A percentile compares a stretch with the other conserved stretches of the same genome.
phyloP scores from a whole-genome alignment of 202 grass and related monocot genomes.

The Schoenoplectus tabernaemontani region DNA sequence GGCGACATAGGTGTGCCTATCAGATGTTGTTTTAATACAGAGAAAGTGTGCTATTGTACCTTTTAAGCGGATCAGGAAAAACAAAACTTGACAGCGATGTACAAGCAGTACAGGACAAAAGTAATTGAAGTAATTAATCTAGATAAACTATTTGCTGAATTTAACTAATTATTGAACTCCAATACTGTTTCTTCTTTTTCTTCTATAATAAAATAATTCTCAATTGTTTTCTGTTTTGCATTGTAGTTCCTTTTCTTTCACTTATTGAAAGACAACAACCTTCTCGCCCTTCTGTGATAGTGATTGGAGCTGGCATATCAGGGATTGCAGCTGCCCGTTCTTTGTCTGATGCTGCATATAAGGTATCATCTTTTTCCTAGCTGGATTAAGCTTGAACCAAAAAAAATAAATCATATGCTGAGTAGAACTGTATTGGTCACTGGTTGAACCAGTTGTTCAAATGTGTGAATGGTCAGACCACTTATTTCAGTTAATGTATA shows the following conservation, averaged over 20 bases:
- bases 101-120: no score
- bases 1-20: not conserved
- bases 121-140: not conserved
- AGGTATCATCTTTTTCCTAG: slow-evolving; percentile 32
- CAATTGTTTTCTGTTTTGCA: slow-evolving; percentile 20
- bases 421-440: not conserved
- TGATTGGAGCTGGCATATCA: slow-evolving; percentile 90
- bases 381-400: not conserved
- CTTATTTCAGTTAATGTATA: not conserved
- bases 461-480: not conserved
- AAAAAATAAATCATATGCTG: not conserved
- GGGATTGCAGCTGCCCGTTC: slow-evolving; percentile 70
- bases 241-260: slow-evolving; percentile 51
- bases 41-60: not conserved
- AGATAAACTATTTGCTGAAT: not conserved
- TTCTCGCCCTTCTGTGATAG: slow-evolving; percentile 71
- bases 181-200: not conserved
- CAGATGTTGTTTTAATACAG: slow-evolving; percentile 10
- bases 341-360: slow-evolving; percentile 70
- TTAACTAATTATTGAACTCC: not conserved
- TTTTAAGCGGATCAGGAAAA: not conserved
- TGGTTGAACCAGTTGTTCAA: not conserved
- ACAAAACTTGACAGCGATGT: slow-evolving; percentile 3
- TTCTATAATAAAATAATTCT: not conserved
- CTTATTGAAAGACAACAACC: slow-evolving; percentile 58